Percentiles rank a stretch among this genome's conserved stretches.
These are phyloP conservation scores for Botryosphaeria dothidea DNA, from an alignment of 2,329 filamentous ascomycete species.

Conservation along the genomic window DNA sequence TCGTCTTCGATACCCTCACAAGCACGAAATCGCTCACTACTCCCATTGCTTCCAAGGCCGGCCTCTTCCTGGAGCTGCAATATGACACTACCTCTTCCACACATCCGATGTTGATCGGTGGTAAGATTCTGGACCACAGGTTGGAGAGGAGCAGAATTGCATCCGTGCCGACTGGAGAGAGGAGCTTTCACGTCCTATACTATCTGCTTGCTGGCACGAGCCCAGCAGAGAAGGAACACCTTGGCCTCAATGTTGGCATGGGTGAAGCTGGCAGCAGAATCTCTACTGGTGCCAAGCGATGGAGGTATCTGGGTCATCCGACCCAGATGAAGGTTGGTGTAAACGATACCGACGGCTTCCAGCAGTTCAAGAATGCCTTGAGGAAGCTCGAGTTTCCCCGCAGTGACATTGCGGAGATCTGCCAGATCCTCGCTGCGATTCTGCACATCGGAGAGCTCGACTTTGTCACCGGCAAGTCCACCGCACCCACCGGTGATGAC, in stretches of 20 bases:
- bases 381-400: conserved; percentile 92
- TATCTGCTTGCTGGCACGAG: conserved; percentile 94
- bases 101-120: conserved; percentile 86
- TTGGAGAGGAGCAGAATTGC: conserved; percentile 90
- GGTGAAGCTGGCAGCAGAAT: conserved; percentile 53
- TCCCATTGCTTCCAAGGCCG: conserved; percentile 91
- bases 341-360: conserved; percentile 93
- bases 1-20: conserved; percentile 93
- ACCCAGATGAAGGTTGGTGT: conserved; percentile 97
- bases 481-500: conserved; percentile 78
- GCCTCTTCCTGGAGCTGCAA: conserved; percentile 92
- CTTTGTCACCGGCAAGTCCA: conserved; percentile 80
- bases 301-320: conserved; percentile 94
- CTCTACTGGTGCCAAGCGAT: conserved; percentile 71
- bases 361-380: conserved; percentile 94
- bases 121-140: conserved; percentile 90
- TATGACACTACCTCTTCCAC: conserved; percentile 87
- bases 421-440: conserved; percentile 89
- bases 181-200: conserved; percentile 95
- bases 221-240: conserved; percentile 82
- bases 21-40: conserved; percentile 97
- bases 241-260: conserved; percentile 66
- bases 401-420: conserved; percentile 93
- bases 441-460: conserved; percentile 98
- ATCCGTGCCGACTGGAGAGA: conserved; percentile 89